Base-by-base conservation (phyloP, 352 stramenopile genomes). In the Elongisporangium undulatum region DNA sequence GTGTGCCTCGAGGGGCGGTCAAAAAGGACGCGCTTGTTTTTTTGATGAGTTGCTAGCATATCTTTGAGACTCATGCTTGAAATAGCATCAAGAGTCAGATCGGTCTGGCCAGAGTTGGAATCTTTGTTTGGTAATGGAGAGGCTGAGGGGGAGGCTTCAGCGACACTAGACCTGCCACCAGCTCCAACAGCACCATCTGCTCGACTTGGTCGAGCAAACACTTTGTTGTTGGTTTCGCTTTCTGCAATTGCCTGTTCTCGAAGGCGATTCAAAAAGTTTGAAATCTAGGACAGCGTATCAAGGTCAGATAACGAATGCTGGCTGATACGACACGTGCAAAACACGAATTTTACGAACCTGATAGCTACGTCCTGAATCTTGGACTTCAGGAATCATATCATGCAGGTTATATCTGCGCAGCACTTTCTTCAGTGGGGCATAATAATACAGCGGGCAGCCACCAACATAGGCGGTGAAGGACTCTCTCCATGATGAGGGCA, bases 341-440 rank as follows among this genome's bases (percentile, higher is more conserved):
- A 15, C 13, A 49, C 22, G 7, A 19, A 26, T 57, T 49, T 13
- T n/a, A 39, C 19, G 19, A 60, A 82, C 73, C 68, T 91, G 87
- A 56, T 94, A 96, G 56, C 85, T 95, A 22, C 87, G 71, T 2
- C 87, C 87, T 0, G 74, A 85, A 53, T 96, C 87, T 29, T 92
- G 79, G 3, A 92, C 77, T 22, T 96, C 87, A 1, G 87, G 82
- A 2, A 96, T 82, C 65, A 96, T 87, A 49, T 94, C 85, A 22
- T 96, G 87, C 51, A 96, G 61, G 53, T 94, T 96, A 67, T 95
- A 96, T 56, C 91, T 94, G 51, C 82, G 76, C 24, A 96, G 67
- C 7, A 82, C 78, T 61, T 95, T 94, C 58, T 92, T 92, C 53
- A 96, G 64, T 0, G 85, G 75, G 2, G 79, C 69, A 56, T 90